A percentile compares a stretch with the other conserved stretches of the same genome.
These are phyloP conservation scores for Daldinia sp. DNA, from an alignment of 2,329 filamentous ascomycete genomes.

Conservation along the genomic window DNA sequence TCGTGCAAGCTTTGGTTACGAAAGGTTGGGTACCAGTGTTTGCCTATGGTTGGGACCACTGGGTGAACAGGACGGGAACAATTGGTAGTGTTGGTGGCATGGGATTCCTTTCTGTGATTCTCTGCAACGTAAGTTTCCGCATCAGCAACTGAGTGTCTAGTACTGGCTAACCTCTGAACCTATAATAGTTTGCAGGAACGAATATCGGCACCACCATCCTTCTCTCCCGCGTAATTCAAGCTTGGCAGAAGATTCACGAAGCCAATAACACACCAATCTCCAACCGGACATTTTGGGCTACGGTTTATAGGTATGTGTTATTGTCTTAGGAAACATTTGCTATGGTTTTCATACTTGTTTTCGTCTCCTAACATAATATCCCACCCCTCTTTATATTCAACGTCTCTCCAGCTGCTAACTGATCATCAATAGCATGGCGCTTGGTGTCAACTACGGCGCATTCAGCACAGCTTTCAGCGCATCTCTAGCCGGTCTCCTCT, in stretches of 20 bases:
- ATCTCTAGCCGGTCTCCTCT: constrained; percentile 77
- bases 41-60: constrained; percentile 79
- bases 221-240: constrained; percentile 76
- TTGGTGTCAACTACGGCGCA: constrained; percentile 80
- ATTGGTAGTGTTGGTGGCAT: constrained; percentile 77
- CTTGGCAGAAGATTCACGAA: constrained; percentile 72
- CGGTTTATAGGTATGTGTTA: constrained; percentile 64
- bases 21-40: constrained; percentile 82
- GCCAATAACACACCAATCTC: constrained; percentile 62
- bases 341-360: neutral
- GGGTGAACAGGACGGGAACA: constrained; percentile 76
- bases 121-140: constrained; percentile 74
- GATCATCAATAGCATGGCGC: constrained; percentile 67
- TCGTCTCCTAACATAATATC: neutral
- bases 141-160: neutral
- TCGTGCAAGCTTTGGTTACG: constrained; percentile 78
- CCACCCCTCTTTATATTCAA: neutral
- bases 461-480: constrained; percentile 80
- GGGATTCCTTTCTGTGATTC: constrained; percentile 76
- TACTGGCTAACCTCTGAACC: constrained; percentile 27
- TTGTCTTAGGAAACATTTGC: neutral
- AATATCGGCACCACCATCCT: constrained; percentile 83
- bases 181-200: constrained; percentile 75
- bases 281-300: constrained; percentile 77
- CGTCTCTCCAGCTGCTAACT: constrained; percentile 3